Base-by-base conservation (phyloP, 345 rosid genomes). In the Aquilaria yunnanensis region DNA sequence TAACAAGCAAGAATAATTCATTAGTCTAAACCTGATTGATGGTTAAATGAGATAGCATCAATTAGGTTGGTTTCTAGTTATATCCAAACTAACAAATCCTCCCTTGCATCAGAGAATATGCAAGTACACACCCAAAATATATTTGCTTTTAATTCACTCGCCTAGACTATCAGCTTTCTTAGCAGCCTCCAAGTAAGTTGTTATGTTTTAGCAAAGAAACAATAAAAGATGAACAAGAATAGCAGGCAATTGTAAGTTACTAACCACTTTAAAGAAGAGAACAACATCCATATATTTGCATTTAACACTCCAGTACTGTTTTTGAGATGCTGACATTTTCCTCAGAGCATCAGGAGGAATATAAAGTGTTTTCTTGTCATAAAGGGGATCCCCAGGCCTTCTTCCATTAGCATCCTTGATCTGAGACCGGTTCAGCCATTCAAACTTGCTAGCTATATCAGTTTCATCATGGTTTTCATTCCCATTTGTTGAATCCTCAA, bases 191-290 rank as follows among this genome's bases (percentile, higher is more conserved):
- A 9, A 37, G 43, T 37, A 37, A 9, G 43, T 37, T 37, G 8
- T 9, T 9, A 37, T 51, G 54, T 51, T 51, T 51, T 13, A 51
- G 54, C 54, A 51, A 5, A 23, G 23, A 23, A 23, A 6, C 54
- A 48, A 41, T 54, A 16, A 13, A 3, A 14, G 31, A 23, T 10
- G 9, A 50, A 10, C 60, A 45, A 57, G 37, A 59, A 41, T 16
- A 52, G 3, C 57, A 16, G 34, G 11, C 7, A 61, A 48, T 14
- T n/a, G 41, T 51, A 7, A 62, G 47, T 29, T 61, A 89, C 97
- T 76, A 47, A 93, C 98, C 97, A 93, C 98, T 93, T 93, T 93
- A 74, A 93, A 93, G 85, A 90, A 93, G 60, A 90, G 85, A 70
- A 93, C 73, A 67, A 81, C 79, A 72, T 90, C 98, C 97, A 90